Evolutionary conservation across 1,284 basidiomycete species (phyloP), one percentile per base, ranked within the genome.

Genomic region (Moniliella sp.): DNA sequence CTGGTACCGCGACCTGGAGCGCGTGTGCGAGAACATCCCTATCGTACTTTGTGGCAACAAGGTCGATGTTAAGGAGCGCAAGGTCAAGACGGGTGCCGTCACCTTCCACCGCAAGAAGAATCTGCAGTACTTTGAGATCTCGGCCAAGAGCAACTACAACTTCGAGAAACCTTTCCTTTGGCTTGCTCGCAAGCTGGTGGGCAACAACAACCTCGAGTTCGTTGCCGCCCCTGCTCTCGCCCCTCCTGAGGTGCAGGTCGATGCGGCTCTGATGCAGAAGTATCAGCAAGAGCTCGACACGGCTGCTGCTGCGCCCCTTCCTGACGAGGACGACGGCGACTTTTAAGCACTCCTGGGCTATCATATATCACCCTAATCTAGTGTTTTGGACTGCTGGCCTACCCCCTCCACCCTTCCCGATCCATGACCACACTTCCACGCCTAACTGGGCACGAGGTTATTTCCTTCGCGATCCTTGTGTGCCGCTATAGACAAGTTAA

Each of bases 51-150:
- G 88, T 65, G 91, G 91, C 53, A 99, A 97, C 75, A 99, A 99
- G 67, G 91, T 97, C 45, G 91, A 99, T 62, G 88, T 99, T 46
- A 97, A 97, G 86, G 91, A 99, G 67, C 81, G 91, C 48, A 99
- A 99, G 73, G 91, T 99, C 49, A 99, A 97, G 73, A 97, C 88
- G 25, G 81, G 79, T 36, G 76, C 78, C 35, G 88, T 97, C 40
- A 99, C 91, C 37, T 99, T 97, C 78, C 91, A 97, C 72, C 74
- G 91, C 62, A 99, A 99, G 79, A 99, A 99, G 74, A 94, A 91
- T 69, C 73, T 99, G 39, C 91, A 97, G 65, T 99, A 99, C 72
- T 97, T 88, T 63, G 91, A 99, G 62, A 97, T 99, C 58, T 94
- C 86, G 4, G 91, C 91, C 45, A 97, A 97, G 68, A 93, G 83